phyloP scores from a whole-genome alignment of 805 yeast genomes.

The Peterozyma xylosa region DNA sequence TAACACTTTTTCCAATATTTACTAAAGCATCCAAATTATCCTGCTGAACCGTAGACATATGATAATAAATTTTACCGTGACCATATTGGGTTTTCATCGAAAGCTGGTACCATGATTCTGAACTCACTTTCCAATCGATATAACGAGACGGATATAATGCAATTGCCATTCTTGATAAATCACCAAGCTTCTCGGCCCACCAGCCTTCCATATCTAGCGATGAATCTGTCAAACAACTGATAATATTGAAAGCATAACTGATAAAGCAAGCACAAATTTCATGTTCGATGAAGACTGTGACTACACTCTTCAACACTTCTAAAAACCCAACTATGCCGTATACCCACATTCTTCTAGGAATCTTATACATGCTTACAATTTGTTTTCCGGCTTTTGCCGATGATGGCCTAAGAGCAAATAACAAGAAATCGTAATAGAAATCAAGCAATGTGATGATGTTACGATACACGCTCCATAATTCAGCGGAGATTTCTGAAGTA shows the following conservation, averaged over 20 bases:
- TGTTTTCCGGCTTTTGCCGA: conserved; percentile 70
- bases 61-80: conserved; percentile 81
- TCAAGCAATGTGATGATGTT: conserved; percentile 59
- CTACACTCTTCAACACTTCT: conserved; percentile 69
- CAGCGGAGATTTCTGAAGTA: conserved; percentile 48
- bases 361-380: conserved; percentile 68
- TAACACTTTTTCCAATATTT: conserved; percentile 70
- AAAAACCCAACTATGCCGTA: conserved; percentile 77
- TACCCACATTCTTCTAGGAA: conserved; percentile 78
- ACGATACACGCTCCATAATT: conserved; percentile 66
- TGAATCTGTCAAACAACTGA: conserved; percentile 46
- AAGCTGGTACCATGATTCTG: conserved; percentile 76
- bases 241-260: conserved; percentile 60
- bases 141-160: conserved; percentile 73
- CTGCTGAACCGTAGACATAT: conserved; percentile 81
- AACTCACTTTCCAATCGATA: conserved; percentile 80
- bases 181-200: conserved; percentile 87
- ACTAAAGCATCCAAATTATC: conserved; percentile 71
- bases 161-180: conserved; percentile 80
- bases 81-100: conserved; percentile 72
- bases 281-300: conserved; percentile 67
- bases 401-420: conserved; percentile 61
- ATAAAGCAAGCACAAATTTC: conserved; percentile 73
- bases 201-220: conserved; percentile 53
- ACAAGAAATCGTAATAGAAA: conserved; percentile 63